A percentile compares a stretch with the other conserved stretches of the same genome.
Conservation (phyloP, 73 alveolate species). For the Paramecium sonneborni region DNA sequence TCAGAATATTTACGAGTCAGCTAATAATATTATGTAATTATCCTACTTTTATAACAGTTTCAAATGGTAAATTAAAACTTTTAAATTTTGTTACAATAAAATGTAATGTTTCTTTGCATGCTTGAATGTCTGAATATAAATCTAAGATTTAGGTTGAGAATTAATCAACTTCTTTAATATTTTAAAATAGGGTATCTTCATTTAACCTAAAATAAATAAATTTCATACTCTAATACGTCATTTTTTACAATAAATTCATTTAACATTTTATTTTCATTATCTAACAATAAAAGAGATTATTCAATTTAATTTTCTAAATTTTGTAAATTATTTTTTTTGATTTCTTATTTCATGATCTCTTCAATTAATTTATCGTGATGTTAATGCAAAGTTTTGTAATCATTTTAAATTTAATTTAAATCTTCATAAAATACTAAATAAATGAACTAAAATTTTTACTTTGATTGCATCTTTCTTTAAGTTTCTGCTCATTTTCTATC, state of each 20-base stretch:
- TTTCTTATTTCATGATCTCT: neutral
- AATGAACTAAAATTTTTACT: neutral
- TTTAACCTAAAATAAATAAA: neutral
- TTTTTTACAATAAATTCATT: neutral
- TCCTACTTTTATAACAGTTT: neutral
- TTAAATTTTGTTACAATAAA: slow-evolving; percentile 2
- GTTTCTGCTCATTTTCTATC: neutral
- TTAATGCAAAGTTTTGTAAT: neutral
- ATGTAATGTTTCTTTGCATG: slow-evolving; percentile 29
- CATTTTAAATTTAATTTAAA: neutral
- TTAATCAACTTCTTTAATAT: neutral
- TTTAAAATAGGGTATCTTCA: neutral
- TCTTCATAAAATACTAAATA: neutral
- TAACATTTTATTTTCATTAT: neutral
- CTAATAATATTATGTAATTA: neutral
- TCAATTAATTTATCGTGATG: neutral
- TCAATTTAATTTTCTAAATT: neutral
- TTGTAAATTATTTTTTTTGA: neutral
- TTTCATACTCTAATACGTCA: neutral
- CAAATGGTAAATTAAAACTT: neutral
- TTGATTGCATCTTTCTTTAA: neutral
- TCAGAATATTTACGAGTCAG: neutral
- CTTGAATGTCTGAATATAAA: neutral
- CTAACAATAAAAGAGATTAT: neutral
- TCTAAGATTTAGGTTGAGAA: neutral